Evolutionary conservation across 305 asterid genomes (phyloP), one percentile per base, ranked within the genome.

Genomic region (Ilex paraguariensis): DNA sequence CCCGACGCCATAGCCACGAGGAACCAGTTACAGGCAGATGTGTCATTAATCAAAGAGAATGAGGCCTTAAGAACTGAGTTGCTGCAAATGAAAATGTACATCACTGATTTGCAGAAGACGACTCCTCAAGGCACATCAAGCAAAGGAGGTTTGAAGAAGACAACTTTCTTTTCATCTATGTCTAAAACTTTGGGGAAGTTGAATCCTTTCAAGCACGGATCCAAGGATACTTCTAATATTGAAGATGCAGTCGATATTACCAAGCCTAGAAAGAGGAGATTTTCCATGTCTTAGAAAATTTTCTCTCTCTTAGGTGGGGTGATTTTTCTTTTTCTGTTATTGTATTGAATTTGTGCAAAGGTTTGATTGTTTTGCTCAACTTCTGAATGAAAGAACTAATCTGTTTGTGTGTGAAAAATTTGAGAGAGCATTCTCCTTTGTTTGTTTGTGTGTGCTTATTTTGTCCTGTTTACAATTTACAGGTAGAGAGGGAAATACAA

Each of bases 261-360:
- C 61, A 92, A 92, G 86, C 98, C 98, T 31, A 81, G 97, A 72
- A 80, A 88, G 64, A 87, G 98, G 67, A 86, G 98, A 80, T 92
- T 89, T 73, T 92, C 98, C 36, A 79, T 92, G 28, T 92, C 98
- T 59, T 92, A 69, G 72, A 56, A 21, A 21, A 21, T 21, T 21
- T 21, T 21, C 28, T 21, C 28, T 21, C 28, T 21, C 28, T 21
- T 36, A 36, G 42, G 9, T 36, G 42, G 42, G 3, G 16, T 49
- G 7, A 7, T 49, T 49, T 49, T 49, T 49, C 11, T 49, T 49
- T 12, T 49, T 48, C 16, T 48, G 13, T n/a, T n/a, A n/a, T n/a
- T 49, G 53, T 49, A 12, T 49, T 49, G 53, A 0, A 49, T 49
- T 49, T 49, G 14, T 49, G 53, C 11, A 49, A 49, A 49, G 13